Base-by-base conservation (phyloP, 192 early-diverging fungal genomes). In the Coemansia sp. region DNA sequence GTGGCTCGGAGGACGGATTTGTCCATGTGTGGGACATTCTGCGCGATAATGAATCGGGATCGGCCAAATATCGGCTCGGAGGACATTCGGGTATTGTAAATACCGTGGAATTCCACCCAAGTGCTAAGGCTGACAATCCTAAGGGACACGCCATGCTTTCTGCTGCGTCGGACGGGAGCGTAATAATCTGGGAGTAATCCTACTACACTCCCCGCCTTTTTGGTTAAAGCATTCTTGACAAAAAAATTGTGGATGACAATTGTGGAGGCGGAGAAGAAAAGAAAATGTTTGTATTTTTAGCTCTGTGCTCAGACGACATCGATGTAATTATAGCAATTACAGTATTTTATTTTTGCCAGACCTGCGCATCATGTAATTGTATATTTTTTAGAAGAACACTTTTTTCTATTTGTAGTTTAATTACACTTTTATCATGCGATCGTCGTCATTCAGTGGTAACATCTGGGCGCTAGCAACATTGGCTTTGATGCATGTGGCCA, bases 11-110 rank as follows among this genome's bases (percentile, higher is more conserved):
- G 69, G 94, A 97, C 70, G 93, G 94, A 10, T 79, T 74, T 38
- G 89, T 97, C 6, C 89, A 89, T 71, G 83, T 94, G 39, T 99
- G 95, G 95, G 90, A 95, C 78, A 72, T 94, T 20, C 76, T 92
- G 12, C 90, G 89, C 53, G 86, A 84, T n/a, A 59, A 41, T 58
- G 66, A 67, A 3, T 29, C 52, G 20, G 66, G 30, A 9, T 24
- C 43, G 8, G 29, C 39, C 45, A 58, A 4, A 9, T 12, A 5
- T 9, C 62, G 74, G 11, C 67, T 81, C 24, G 20, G 67, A 5
- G 78, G 78, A 1, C 78, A 81, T 35, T 24, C 60, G 8, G 74
- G 78, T 1, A 73, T 81, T 64, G 78, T 81, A 44, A 81, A 75
- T 24, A 50, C 62, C 15, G 74, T 75, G 35, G 64, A 47, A 47